Conservation (phyloP, 164 flowering plant species). For the Aristolochia californica region DNA sequence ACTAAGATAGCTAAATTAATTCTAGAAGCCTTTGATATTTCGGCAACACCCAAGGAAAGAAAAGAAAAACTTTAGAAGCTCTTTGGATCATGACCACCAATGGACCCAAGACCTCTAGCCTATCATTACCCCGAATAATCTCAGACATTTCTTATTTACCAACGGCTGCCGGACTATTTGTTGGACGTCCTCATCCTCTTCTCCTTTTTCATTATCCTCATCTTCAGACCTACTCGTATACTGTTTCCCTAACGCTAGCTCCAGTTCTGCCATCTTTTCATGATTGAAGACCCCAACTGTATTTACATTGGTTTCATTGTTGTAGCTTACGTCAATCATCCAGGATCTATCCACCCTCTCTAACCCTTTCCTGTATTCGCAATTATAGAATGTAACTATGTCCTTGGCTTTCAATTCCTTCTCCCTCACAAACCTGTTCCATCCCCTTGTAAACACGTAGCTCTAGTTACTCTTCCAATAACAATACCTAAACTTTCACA, state of each 20-base stretch:
- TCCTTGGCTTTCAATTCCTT: slow-evolving; percentile 47
- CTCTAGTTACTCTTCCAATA: slow-evolving; percentile 89
- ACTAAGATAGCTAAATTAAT: no score
- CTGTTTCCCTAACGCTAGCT: slow-evolving; percentile 7
- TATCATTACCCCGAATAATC: slow-evolving; percentile 33
- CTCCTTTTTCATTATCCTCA: slow-evolving; percentile 5
- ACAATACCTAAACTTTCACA: slow-evolving; percentile 69
- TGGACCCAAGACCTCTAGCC: neutral
- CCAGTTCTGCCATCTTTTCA: slow-evolving; percentile 11
- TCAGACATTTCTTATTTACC: slow-evolving; percentile 12
- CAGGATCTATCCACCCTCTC: slow-evolving; percentile 8
- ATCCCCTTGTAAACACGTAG: slow-evolving; percentile 67
- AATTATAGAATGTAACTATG: slow-evolving; percentile 29
- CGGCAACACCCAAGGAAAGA: no score
- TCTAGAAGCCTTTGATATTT: no score
- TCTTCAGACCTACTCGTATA: neutral
- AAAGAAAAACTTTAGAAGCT: no score
- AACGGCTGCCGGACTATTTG: neutral
- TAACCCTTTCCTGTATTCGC: slow-evolving; percentile 13
- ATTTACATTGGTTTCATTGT: neutral
- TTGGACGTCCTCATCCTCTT: neutral
- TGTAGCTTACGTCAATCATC: slow-evolving; percentile 17
- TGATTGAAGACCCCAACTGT: no score
- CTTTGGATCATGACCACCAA: no score
- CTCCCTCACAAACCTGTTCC: slow-evolving; percentile 66